Base-by-base conservation (phyloP, 495 filamentous ascomycete genomes). In the Darksidea phi region DNA sequence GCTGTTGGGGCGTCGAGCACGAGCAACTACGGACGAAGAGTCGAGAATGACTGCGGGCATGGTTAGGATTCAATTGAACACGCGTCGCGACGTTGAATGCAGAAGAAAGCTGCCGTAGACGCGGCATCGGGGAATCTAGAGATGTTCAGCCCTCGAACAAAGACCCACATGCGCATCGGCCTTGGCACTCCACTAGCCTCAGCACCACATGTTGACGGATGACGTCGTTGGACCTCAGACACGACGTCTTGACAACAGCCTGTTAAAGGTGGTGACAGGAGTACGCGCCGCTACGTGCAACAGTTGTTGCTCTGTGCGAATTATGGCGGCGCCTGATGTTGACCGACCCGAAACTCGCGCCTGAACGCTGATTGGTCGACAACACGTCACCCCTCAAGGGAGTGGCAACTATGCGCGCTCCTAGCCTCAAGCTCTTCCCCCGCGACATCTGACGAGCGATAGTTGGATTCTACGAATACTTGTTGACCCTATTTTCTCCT, bases 381-480 rank as follows among this genome's bases (percentile, higher is more conserved):
- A 47, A 46, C 51, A 49, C 23, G 37, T 46, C 24, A 55, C 26
- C 5, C 41, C 41, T 43, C 41, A 13, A 26, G 38, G n/a, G 24
- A 49, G 53, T 51, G 47, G 47, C 37, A 28, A 63, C 53, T 2
- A 24, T 24, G 13, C 42, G 48, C 55, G 52, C 34, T 48, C 50
- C 58, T 49, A 61, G 50, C 58, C 58, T 54, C 58, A n/a, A n/a
- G n/a, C n/a, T n/a, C n/a, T n/a, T 48, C 15, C 50, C 26, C 6
- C 24, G 28, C 23, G 4, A 37, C 36, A 15, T 3, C 36, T 10
- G 48, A 15, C 11, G 42, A 10, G 11, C 18, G 7, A 15, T 23
- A 10, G 6, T 23, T n/a, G n/a, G n/a, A n/a, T n/a, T n/a, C n/a
- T n/a, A n/a, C n/a, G n/a, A n/a, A n/a, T n/a, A n/a, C n/a, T n/a